Evolutionary conservation across 768 basidiomycete genomes (phyloP).

Genomic region (Boletus tylopilopsis): DNA sequence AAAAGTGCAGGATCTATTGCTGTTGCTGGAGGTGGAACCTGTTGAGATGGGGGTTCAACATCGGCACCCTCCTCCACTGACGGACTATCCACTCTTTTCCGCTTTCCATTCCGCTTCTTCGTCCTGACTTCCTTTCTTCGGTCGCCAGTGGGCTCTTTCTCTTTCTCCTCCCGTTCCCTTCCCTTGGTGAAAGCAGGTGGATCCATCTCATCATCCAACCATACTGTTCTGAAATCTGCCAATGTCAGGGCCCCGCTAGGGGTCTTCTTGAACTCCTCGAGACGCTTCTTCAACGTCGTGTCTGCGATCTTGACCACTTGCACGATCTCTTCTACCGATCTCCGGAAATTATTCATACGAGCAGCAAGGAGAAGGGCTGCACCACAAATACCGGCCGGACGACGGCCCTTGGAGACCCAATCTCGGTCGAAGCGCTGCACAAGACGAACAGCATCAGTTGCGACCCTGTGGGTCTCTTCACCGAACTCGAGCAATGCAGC

Average conservation of each 20-base stretch:
- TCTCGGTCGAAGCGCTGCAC: slow-evolving; percentile 93
- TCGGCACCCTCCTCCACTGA: slow-evolving; percentile 31
- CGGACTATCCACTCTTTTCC: slow-evolving; percentile 38
- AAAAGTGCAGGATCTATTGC: slow-evolving; percentile 57
- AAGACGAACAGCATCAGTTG: slow-evolving; percentile 89
- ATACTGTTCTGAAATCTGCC: slow-evolving; percentile 84
- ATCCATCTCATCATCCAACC: slow-evolving; percentile 89
- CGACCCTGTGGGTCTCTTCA: slow-evolving; percentile 88
- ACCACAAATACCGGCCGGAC: slow-evolving; percentile 97
- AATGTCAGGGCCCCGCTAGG: slow-evolving; percentile 82
- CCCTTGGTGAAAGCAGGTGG: slow-evolving; percentile 86
- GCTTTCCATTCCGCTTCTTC: slow-evolving; percentile 35
- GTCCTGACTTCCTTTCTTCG: slow-evolving; percentile 23
- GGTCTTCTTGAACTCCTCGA: slow-evolving; percentile 93
- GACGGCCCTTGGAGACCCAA: slow-evolving; percentile 95
- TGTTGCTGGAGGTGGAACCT: slow-evolving; percentile 15
- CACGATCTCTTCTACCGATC: slow-evolving; percentile 92
- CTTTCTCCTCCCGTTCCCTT: slow-evolving; percentile 63
- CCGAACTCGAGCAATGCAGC: slow-evolving; percentile 94
- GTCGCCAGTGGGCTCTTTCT: slow-evolving; percentile 39
- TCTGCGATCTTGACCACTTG: slow-evolving; percentile 99
- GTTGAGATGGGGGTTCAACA: slow-evolving; percentile 10
- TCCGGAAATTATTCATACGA: slow-evolving; percentile 96
- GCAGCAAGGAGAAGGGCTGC: slow-evolving; percentile 93
- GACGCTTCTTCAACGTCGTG: slow-evolving; percentile 84